These are phyloP conservation scores for Triticum turgidum DNA, from an alignment of 176 grass and related monocot species.

Conservation along the genomic window DNA sequence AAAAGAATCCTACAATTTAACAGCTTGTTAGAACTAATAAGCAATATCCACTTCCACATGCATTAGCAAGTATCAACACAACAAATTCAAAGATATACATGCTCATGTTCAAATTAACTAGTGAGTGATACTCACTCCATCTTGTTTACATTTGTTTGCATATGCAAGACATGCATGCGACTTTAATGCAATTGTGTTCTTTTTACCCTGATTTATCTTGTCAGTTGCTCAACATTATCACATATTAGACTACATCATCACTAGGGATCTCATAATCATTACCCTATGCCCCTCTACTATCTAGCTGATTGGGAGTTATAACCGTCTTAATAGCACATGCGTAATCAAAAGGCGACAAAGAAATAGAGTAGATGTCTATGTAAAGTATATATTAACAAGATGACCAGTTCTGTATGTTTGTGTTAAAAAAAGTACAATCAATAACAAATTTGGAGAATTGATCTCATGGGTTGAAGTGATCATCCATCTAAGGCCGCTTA, in stretches of 20 bases:
- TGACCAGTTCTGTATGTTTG: neutral
- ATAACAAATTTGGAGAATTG: neutral
- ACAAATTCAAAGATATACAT: neutral
- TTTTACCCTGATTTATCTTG: neutral
- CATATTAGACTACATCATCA: neutral
- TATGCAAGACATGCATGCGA: neutral
- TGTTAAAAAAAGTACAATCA: neutral
- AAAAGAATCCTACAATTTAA: constrained; percentile 22
- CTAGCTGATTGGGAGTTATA: neutral
- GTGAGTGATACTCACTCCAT: neutral
- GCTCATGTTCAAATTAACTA: neutral
- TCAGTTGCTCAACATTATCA: neutral
- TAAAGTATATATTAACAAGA: neutral
- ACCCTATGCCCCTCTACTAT: neutral
- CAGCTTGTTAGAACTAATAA: constrained; percentile 11
- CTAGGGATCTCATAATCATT: neutral
- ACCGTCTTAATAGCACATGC: neutral
- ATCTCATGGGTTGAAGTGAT: neutral
- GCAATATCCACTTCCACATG: neutral
- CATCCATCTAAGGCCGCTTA: neutral
- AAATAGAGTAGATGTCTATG: neutral
- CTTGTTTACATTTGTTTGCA: neutral
- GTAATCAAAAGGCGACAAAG: neutral
- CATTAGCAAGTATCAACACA: neutral
- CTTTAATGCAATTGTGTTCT: neutral